phyloP scores from a whole-genome alignment of 345 rosid species.

The Salix koriyanagi region DNA sequence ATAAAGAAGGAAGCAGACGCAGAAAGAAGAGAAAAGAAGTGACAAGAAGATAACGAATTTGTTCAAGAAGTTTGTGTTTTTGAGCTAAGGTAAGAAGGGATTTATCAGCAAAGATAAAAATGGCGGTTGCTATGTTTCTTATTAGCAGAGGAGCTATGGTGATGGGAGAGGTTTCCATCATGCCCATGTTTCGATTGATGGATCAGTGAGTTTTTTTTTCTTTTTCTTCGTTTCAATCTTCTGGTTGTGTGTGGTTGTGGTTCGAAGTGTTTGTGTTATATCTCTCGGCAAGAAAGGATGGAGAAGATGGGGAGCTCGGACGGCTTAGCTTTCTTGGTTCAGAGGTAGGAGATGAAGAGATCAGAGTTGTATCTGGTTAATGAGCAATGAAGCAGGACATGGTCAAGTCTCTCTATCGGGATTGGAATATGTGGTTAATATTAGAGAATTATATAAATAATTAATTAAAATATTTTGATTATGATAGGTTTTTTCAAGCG shows the following conservation, averaged over 20 bases:
- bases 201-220: neutral
- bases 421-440: neutral
- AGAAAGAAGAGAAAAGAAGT: slow-evolving; percentile 57
- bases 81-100: slow-evolving; percentile 45
- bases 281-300: neutral
- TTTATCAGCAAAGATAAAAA: slow-evolving; percentile 56
- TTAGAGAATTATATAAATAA: too few species aligned
- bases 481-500: too few species aligned
- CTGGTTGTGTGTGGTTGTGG: neutral
- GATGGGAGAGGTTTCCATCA: slow-evolving; percentile 42
- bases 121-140: slow-evolving; percentile 46
- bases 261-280: too few species aligned
- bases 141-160: slow-evolving; percentile 53
- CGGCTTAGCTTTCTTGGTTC: too few species aligned
- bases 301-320: too few species aligned
- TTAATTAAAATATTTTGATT: too few species aligned
- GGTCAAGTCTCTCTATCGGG: neutral
- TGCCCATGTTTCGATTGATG: slow-evolving; percentile 8
- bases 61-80: slow-evolving; percentile 45
- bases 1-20: slow-evolving; percentile 44
- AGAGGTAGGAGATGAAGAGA: neutral
- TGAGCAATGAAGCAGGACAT: neutral
- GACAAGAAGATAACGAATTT: slow-evolving; percentile 43
- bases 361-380: neutral
- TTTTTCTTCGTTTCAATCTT: neutral